Base-by-base conservation (phyloP, 345 rosid species). In the Lepidium aucheri region DNA sequence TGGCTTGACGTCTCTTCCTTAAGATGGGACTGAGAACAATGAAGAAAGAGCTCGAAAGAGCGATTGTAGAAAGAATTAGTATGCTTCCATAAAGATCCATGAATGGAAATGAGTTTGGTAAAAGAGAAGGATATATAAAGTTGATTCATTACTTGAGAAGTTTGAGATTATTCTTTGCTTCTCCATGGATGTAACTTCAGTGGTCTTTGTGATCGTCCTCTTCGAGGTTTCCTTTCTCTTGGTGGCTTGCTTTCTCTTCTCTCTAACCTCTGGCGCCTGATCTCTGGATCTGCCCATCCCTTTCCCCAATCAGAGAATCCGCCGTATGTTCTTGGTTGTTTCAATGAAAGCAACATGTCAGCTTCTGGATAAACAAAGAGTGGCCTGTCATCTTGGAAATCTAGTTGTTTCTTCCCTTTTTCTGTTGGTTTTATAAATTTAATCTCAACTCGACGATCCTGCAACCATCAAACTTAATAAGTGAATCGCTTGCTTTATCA, bases 271-370 rank as follows among this genome's bases (percentile, higher is more conserved):
- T 76, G 82, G 1, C 85, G 84, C 2, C 93, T 84, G 65, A 82
- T 89, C 77, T 84, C 91, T 32, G 96, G 95, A 80, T 87, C 85
- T 26, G 95, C 95, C 98, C 98, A 92, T 46, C 96, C 96, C 63
- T 80, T 87, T 9, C 96, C 90, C 95, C 96, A 87, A 1, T 78
- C 83, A 3, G 90, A 78, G 76, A 87, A 84, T 42, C 78, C 78
- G 16, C 84, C 76, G 61, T 81, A 75, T 18, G 87, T 30, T 65
- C 46, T 68, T 17, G 9, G n/a, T 47, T 58, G 74, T 57, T 67
- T 76, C 60, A 52, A 24, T 0, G 92, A 74, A 22, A 85, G 82
- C 49, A 80, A 67, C 98, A 89, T 92, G 59, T 92, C 96, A 3
- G 95, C 96, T 77, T 92, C 96, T 4, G 95, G 96, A 53, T 78